Base-by-base conservation (phyloP, 495 filamentous ascomycete genomes). In the Immersiella caudata region DNA sequence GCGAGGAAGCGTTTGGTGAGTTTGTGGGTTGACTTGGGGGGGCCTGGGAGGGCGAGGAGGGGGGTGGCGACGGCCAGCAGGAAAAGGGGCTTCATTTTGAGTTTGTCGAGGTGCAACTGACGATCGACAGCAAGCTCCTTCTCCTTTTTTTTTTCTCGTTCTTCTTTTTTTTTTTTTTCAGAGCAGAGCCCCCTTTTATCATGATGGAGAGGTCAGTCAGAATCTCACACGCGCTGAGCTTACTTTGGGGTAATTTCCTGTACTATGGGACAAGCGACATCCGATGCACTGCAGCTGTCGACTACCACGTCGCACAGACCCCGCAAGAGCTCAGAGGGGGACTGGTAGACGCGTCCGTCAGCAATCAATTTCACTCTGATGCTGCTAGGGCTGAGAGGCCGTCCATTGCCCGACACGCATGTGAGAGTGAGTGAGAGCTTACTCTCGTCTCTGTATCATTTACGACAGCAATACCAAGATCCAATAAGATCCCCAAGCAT, bases 1-100 rank as follows among this genome's bases (percentile, higher is more conserved):
- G 46, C 12, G 62, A 54, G 27, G 62, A 64, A 64, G 50, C 62
- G 62, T 33, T 55, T 55, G 62, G 21, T 16, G 62, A 64, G 25
- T 0, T 55, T 52, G 50, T 2, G 46, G n/a, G n/a, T 12, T 1
- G 50, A 24, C n/a, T 6, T 14, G 26, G 14, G 24, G 50, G 46
- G 16, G 35, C 21, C 57, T 21, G 49, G 50, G 50, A 64, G 25
- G 62, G 49, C 46, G 25, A 29, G 16, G 16, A 33, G n/a, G 24
- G 16, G n/a, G 25, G 24, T 11, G 61, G 40, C 50, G 26, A 20
- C 9, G 62, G 35, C 24, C 20, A 64, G 62, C 24, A 64, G 26
- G 49, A 29, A 0, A 26, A 29, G 6, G 8, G 49, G 20, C 3
- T 60, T 25, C 58, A 60, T 60, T 21, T 60, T 33, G 29, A 8